Percentiles rank a stretch among this genome's conserved stretches.
Conservation (phyloP, 441 rosid genomes). For the Geranium incanum region DNA sequence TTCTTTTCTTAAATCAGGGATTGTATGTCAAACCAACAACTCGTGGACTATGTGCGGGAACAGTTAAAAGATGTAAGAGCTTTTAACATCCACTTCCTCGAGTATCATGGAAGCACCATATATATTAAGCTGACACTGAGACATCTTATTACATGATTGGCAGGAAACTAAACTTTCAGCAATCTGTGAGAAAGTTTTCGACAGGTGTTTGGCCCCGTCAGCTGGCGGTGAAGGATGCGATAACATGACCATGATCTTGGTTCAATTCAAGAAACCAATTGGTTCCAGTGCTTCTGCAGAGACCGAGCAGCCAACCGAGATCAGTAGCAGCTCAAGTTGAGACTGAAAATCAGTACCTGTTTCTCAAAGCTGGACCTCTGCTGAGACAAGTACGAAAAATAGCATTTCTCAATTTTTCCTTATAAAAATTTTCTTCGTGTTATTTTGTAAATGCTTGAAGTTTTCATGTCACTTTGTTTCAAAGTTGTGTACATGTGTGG, state of each 20-base stretch:
- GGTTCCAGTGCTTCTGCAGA: slow-evolving; percentile 18
- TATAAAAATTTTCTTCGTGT: background rate
- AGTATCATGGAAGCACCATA: slow-evolving; percentile 21
- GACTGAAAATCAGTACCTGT: slow-evolving; percentile 11
- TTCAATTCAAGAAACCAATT: slow-evolving; percentile 39
- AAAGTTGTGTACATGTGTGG: slow-evolving; percentile 1
- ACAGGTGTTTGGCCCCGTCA: slow-evolving; percentile 46
- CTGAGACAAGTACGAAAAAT: slow-evolving; percentile 12
- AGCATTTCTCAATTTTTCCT: background rate
- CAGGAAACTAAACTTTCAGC: slow-evolving; percentile 47
- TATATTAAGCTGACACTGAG: background rate
- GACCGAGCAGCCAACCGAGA: slow-evolving; percentile 11
- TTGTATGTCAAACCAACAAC: slow-evolving; percentile 62
- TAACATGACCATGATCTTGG: slow-evolving; percentile 59
- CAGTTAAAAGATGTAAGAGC: slow-evolving; percentile 35
- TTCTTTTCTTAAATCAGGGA: slow-evolving; percentile 33
- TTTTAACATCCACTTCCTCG: background rate
- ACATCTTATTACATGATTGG: background rate
- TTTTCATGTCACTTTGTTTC: background rate
- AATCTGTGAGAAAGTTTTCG: slow-evolving; percentile 51
- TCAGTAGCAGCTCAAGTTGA: slow-evolving; percentile 8
- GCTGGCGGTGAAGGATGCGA: slow-evolving; percentile 62
- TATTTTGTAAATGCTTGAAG: slow-evolving; percentile 1
- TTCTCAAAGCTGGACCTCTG: slow-evolving; percentile 4
- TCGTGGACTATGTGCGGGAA: slow-evolving; percentile 45